Evolutionary conservation across 2,329 filamentous ascomycete genomes (phyloP).

Genomic region (Trichoderma oligosporum): DNA sequence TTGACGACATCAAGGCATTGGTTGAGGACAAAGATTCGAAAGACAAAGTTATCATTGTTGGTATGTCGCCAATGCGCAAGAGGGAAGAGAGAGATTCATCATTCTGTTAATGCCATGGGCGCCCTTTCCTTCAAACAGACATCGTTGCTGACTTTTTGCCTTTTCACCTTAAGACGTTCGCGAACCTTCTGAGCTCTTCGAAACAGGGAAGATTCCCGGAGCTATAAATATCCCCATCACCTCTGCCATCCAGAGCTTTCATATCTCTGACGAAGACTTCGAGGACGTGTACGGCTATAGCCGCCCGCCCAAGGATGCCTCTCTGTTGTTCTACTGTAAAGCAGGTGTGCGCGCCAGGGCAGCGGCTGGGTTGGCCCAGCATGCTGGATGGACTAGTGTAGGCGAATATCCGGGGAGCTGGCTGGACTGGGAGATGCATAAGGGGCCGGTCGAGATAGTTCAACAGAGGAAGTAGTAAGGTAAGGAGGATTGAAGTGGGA

Average conservation of each 20-base stretch:
- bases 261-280: conserved; percentile 74
- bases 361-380: conserved; percentile 71
- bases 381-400: conserved; percentile 69
- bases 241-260: conserved; percentile 73
- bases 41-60: conserved; percentile 43
- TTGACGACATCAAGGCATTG: conserved; percentile 31
- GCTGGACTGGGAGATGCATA: conserved; percentile 75
- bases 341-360: conserved; percentile 77
- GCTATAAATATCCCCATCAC: conserved; percentile 79
- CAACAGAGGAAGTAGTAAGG: conserved; percentile 12
- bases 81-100: no score
- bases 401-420: conserved; percentile 73
- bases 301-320: conserved; percentile 54
- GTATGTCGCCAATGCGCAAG: no score
- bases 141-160: background rate
- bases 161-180: conserved; percentile 55
- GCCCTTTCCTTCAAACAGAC: no score
- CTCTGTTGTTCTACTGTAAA: conserved; percentile 88
- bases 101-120: no score
- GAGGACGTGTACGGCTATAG: conserved; percentile 74
- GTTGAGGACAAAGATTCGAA: conserved; percentile 12
- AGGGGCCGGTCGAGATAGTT: conserved; percentile 51
- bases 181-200: conserved; percentile 63
- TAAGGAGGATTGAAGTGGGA: background rate
- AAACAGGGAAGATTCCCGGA: conserved; percentile 70